Conservation (phyloP, 2,329 filamentous ascomycete genomes). For the Stagonosporopsis cucurbitacearum region DNA sequence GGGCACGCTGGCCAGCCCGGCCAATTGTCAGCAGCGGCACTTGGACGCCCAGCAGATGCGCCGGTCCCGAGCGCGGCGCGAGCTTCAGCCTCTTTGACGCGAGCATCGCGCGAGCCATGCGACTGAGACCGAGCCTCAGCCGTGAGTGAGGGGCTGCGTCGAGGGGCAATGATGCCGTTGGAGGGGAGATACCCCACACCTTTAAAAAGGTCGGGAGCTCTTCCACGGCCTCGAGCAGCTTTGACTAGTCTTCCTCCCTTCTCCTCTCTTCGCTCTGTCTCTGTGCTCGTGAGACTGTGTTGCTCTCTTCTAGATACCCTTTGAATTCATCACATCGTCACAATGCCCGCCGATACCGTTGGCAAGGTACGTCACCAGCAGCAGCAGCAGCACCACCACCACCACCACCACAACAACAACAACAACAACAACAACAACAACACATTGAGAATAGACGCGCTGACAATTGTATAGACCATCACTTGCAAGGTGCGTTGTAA, state of each 20-base stretch:
- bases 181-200: slow-evolving; percentile 29
- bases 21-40: slow-evolving; percentile 21
- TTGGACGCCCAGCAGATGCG: slow-evolving; percentile 4
- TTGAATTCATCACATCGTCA: slow-evolving; percentile 17
- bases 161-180: slow-evolving; percentile 34
- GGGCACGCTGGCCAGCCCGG: slow-evolving; percentile 3
- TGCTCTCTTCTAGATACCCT: slow-evolving; percentile 24
- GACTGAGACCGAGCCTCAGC: slow-evolving; percentile 24
- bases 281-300: slow-evolving; percentile 10
- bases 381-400: too few relatives aligned
- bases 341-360: slow-evolving; percentile 19
- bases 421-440: slow-evolving; percentile 4
- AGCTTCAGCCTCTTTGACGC: slow-evolving; percentile 36
- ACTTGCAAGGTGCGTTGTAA: slow-evolving; percentile 70
- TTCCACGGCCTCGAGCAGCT: slow-evolving; percentile 23
- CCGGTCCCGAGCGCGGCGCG: slow-evolving; percentile 22
- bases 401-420: slow-evolving; percentile 2
- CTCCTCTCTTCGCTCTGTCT: slow-evolving; percentile 17
- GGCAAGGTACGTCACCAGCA: slow-evolving; percentile 15
- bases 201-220: slow-evolving; percentile 31
- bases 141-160: slow-evolving; percentile 34
- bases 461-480: slow-evolving; percentile 69
- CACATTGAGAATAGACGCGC: slow-evolving; percentile 2
- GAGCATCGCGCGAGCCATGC: slow-evolving; percentile 31
- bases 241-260: slow-evolving; percentile 14